Evolutionary conservation across 805 yeast genomes (phyloP), one percentile per base, ranked within the genome.

Genomic region (Spathaspora girioi): DNA sequence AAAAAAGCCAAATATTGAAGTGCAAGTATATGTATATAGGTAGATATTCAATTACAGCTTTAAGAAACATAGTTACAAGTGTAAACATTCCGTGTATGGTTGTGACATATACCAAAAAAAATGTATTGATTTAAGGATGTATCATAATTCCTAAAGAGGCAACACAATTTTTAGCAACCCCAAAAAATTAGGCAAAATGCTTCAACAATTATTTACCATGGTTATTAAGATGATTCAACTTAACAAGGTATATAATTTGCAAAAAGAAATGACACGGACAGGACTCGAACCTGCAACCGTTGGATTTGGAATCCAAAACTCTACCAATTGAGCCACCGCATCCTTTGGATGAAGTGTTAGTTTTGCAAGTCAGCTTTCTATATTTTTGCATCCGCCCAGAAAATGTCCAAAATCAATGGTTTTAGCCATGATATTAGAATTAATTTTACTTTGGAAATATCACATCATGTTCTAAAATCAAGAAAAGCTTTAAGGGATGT

Each of bases 221-320:
- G 15, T n/a, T n/a, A 35, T 6, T 35, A 35, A 3, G 40, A n/a
- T n/a, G 9, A 14, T 11, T n/a, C 17, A 3, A 35, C 7, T 35
- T 7, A n/a, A 14, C 8, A 14, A 35, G 9, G 14, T 14, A 3
- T 3, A 42, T 20, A 42, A 42, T 23, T 23, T 23, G 26, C 26
- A 42, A 42, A 20, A 10, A 27, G 20, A 43, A n/a, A 27, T 81
- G 86, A 81, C 82, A 80, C 84, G 83, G 84, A 82, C 87, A 82
- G 86, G 87, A 82, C 80, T 82, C 79, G 87, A 82, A 82, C 87
- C 86, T 82, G 87, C 87, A 82, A 78, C 87, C 87, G 80, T 81
- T 81, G 82, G 87, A 81, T 81, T 60, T 65, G 70, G 70, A 65
- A 57, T 64, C 70, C 59, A 62, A 65, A 57, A 62, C 70, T 65